Conservation (phyloP, 2,329 filamentous ascomycete genomes). For the Monilinia fructigena region DNA sequence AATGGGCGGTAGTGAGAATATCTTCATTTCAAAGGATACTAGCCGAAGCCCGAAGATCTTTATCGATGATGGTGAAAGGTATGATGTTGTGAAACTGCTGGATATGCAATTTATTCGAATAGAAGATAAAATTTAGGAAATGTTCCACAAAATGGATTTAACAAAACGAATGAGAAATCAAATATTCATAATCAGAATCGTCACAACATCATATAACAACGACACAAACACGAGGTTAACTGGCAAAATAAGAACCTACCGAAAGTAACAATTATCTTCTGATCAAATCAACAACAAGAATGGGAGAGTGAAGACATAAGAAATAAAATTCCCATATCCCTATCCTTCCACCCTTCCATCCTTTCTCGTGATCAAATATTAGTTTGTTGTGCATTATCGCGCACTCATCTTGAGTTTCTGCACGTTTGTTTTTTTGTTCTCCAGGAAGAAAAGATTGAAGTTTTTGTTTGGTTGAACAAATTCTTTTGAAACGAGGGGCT, state of each 20-base stretch:
- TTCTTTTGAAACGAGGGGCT: neutral
- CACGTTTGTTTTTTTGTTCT: conserved; percentile 9
- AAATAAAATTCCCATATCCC: neutral
- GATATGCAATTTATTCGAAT: neutral
- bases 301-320: neutral
- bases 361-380: neutral
- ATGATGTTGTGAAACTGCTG: neutral
- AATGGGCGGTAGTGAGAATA: neutral
- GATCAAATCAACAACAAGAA: neutral
- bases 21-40: neutral
- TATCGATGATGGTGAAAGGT: neutral
- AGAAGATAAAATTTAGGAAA: no score
- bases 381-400: conserved; percentile 2
- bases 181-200: neutral
- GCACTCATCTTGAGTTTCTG: conserved; percentile 1
- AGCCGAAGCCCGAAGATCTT: neutral
- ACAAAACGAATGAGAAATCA: neutral
- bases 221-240: neutral
- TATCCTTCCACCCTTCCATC: neutral
- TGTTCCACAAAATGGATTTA: neutral
- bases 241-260: neutral
- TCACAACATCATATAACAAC: neutral
- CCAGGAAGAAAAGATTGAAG: neutral
- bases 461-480: neutral
- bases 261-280: neutral